These are phyloP conservation scores for Leccinum angustisporum DNA, from an alignment of 1,284 basidiomycete genomes.

Conservation along the genomic window DNA sequence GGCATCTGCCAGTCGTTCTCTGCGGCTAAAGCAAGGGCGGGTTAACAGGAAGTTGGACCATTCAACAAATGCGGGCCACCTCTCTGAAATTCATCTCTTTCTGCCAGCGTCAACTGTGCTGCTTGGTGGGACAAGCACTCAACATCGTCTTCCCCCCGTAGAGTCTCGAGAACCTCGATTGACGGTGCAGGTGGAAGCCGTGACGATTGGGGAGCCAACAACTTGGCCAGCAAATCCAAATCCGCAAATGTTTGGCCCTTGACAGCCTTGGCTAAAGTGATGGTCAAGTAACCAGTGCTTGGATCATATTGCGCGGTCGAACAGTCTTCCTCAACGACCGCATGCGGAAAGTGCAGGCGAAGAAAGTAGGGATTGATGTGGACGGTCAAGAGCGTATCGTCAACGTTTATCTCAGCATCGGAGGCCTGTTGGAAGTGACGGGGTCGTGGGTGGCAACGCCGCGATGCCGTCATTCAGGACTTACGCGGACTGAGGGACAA, in stretches of 20 bases:
- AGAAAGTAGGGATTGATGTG: slow-evolving; percentile 82
- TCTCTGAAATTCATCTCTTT: slow-evolving; percentile 52
- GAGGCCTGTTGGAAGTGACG: slow-evolving; percentile 50
- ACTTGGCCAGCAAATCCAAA: slow-evolving; percentile 71
- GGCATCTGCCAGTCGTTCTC: slow-evolving; percentile 76
- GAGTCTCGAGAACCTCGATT: slow-evolving; percentile 60
- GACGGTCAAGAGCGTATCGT: slow-evolving; percentile 66
- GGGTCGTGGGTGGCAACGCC: slow-evolving; percentile 19
- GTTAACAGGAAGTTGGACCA: slow-evolving; percentile 7
- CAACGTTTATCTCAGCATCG: slow-evolving; percentile 75
- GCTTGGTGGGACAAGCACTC: slow-evolving; percentile 44
- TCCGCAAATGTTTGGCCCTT: slow-evolving; percentile 69
- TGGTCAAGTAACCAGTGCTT: slow-evolving; percentile 64
- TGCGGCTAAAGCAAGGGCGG: slow-evolving; percentile 47
- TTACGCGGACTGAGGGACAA: slow-evolving; percentile 76
- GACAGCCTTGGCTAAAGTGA: slow-evolving; percentile 66
- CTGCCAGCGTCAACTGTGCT: slow-evolving; percentile 49
- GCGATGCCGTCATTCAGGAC: slow-evolving; percentile 28
- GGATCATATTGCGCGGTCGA: slow-evolving; percentile 75
- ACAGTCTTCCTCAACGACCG: slow-evolving; percentile 64
- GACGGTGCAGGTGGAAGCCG: slow-evolving; percentile 40
- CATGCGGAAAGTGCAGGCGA: slow-evolving; percentile 67
- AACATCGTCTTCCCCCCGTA: slow-evolving; percentile 32
- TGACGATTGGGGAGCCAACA: slow-evolving; percentile 64
- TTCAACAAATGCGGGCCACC: slow-evolving; percentile 40